Evolutionary conservation across 1,284 basidiomycete species (phyloP).

Genomic region (Ceraceosorus guamensis): DNA sequence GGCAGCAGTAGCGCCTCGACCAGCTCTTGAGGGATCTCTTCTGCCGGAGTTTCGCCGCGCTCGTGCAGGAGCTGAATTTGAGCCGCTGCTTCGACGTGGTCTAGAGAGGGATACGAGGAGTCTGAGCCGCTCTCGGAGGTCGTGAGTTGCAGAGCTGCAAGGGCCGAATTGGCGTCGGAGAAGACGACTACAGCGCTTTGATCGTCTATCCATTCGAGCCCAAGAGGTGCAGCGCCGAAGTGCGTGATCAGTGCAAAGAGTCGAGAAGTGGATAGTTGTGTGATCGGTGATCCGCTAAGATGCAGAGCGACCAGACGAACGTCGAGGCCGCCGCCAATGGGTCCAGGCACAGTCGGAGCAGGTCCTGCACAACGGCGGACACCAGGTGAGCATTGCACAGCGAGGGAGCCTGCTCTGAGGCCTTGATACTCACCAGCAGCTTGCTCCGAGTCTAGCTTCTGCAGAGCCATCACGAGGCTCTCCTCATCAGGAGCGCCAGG

Average conservation of each 20-base stretch:
- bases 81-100: constrained; percentile 8
- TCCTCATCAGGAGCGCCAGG: not conserved
- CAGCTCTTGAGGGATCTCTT: constrained; percentile 16
- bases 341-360: constrained; percentile 2
- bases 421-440: not conserved
- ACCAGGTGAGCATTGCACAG: not conserved
- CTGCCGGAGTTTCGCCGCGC: not conserved
- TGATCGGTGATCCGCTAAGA: constrained; percentile 41
- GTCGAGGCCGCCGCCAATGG: constrained; percentile 25
- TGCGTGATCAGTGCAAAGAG: constrained; percentile 43
- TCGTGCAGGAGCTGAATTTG: constrained; percentile 17
- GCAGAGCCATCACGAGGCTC: not conserved
- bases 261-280: constrained; percentile 44
- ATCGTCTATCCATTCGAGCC: constrained; percentile 47
- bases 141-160: constrained; percentile 16
- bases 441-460: not conserved
- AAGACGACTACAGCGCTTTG: constrained; percentile 41
- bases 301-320: constrained; percentile 35
- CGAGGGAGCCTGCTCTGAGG: not conserved
- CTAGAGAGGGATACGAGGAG: constrained; percentile 1
- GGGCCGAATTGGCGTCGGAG: constrained; percentile 23
- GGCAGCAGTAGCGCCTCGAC: constrained; percentile 23
- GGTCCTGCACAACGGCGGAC: not conserved
- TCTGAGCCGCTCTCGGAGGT: not conserved
- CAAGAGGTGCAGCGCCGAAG: constrained; percentile 38